Conservation (phyloP, 2,329 filamentous ascomycete species). For the Pseudogymnoascus destructans region DNA sequence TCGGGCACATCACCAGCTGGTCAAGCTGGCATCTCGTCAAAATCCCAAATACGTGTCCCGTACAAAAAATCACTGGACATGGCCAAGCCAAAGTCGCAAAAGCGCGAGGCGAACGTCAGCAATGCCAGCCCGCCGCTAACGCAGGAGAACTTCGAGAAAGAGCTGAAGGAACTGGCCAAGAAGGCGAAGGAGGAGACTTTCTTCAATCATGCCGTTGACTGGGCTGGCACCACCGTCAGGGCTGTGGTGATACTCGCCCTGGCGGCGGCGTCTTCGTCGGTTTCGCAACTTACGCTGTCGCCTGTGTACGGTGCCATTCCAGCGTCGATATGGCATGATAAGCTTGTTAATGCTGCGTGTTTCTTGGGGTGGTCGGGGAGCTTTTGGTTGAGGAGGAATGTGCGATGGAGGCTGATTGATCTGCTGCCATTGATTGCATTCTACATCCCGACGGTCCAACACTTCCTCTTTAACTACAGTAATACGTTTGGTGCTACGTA, state of each 20-base stretch:
- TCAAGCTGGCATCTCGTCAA: not conserved
- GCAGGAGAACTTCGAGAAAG: conserved; percentile 26
- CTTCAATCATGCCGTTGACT: conserved; percentile 21
- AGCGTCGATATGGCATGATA: conserved; percentile 56
- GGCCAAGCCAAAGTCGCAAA: conserved; percentile 40
- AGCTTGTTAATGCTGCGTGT: conserved; percentile 50
- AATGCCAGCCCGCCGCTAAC: conserved; percentile 19
- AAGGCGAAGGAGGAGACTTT: conserved; percentile 26
- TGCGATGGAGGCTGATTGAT: conserved; percentile 36
- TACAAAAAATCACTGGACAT: conserved; percentile 1
- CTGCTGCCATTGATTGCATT: conserved; percentile 62
- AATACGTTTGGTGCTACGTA: conserved; percentile 49
- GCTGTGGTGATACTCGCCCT: conserved; percentile 37
- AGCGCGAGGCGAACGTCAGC: conserved; percentile 32
- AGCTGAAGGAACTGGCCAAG: conserved; percentile 23
- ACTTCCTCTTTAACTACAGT: conserved; percentile 55
- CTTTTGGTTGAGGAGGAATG: conserved; percentile 36
- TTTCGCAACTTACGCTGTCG: conserved; percentile 64
- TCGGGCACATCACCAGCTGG: not conserved
- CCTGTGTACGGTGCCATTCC: conserved; percentile 84
- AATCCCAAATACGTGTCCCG: conserved; percentile 3
- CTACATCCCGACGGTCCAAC: conserved; percentile 62
- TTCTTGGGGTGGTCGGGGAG: conserved; percentile 63
- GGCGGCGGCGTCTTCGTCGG: conserved; percentile 51
- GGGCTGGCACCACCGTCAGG: conserved; percentile 24